phyloP scores from a whole-genome alignment of 164 flowering plant species.

The Liriodendron chinense region DNA sequence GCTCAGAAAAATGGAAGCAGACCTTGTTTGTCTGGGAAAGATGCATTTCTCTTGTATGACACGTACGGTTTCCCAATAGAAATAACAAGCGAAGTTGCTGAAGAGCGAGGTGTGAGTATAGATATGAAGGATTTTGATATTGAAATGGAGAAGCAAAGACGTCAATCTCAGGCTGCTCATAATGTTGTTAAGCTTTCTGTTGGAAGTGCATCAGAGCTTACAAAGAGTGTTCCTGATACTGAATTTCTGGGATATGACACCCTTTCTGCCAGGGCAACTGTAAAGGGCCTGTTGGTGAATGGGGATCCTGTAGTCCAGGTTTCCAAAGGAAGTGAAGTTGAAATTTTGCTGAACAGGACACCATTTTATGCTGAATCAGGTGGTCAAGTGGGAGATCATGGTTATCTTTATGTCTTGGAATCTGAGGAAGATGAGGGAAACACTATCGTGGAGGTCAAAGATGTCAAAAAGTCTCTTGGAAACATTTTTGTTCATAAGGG shows the following conservation, averaged over 20 bases:
- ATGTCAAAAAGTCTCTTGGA: constrained; percentile 77
- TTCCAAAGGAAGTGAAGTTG: constrained; percentile 80
- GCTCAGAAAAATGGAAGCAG: constrained; percentile 32
- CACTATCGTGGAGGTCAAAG: constrained; percentile 67
- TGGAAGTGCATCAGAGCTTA: constrained; percentile 49
- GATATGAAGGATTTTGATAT: constrained; percentile 72
- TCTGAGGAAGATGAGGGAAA: constrained; percentile 29
- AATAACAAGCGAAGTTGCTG: constrained; percentile 83
- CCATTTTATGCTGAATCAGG: constrained; percentile 99
- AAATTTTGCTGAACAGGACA: constrained; percentile 69
- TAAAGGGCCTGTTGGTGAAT: constrained; percentile 72
- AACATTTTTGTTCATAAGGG: constrained; percentile 85
- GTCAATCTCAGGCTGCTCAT: constrained; percentile 89
- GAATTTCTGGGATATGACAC: constrained; percentile 86
- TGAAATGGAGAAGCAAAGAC: constrained; percentile 91
- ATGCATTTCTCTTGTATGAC: constrained; percentile 84
- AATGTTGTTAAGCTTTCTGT: constrained; percentile 72
- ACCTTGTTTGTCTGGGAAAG: constrained; percentile 80
- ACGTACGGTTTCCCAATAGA: constrained; percentile 94
- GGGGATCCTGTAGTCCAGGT: constrained; percentile 62
- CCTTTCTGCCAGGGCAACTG: constrained; percentile 62
- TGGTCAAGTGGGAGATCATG: constrained; percentile 89
- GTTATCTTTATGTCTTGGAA: constrained; percentile 51
- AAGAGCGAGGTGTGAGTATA: constrained; percentile 66
- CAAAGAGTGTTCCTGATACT: constrained; percentile 55